Conservation (phyloP, 192 early-diverging fungal genomes). For the Coemansia brasiliensis region DNA sequence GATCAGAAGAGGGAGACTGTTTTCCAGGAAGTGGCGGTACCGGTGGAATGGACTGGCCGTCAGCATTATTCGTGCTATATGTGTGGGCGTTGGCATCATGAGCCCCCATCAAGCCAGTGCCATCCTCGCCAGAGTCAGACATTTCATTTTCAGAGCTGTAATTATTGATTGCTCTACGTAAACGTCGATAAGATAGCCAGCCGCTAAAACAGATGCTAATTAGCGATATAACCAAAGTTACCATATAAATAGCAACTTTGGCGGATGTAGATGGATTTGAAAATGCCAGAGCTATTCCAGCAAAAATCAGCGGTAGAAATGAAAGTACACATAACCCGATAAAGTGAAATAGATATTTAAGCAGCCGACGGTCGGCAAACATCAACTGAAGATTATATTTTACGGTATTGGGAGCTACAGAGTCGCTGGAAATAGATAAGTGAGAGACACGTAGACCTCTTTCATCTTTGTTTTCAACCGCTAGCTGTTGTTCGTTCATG, state of each 20-base stretch:
- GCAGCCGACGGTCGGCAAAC: conserved; percentile 14
- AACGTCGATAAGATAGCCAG: conserved; percentile 15
- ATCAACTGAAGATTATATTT: conserved; percentile 4
- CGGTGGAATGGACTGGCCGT: no score
- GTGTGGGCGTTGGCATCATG: no score
- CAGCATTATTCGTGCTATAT: no score
- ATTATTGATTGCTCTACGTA: conserved; percentile 7
- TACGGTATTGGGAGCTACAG: neutral
- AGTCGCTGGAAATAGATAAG: conserved; percentile 7
- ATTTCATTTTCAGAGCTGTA: no score
- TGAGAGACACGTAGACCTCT: conserved; percentile 5
- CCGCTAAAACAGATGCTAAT: conserved; percentile 29
- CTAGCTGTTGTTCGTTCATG: neutral
- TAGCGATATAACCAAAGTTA: conserved; percentile 21
- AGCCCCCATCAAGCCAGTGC: no score
- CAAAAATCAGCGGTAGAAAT: conserved; percentile 38
- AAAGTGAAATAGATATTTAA: conserved; percentile 18
- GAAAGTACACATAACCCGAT: conserved; percentile 14
- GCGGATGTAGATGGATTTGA: conserved; percentile 15
- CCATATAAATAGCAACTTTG: conserved; percentile 34
- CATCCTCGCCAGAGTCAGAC: no score
- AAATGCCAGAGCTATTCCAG: conserved; percentile 33
- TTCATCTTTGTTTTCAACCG: neutral
- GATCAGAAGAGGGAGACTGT: no score
- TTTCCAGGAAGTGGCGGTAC: no score